Percentiles rank a stretch among this genome's conserved stretches.
Conservation (phyloP, 495 filamentous ascomycete species). For the Filosporella fistucella region DNA sequence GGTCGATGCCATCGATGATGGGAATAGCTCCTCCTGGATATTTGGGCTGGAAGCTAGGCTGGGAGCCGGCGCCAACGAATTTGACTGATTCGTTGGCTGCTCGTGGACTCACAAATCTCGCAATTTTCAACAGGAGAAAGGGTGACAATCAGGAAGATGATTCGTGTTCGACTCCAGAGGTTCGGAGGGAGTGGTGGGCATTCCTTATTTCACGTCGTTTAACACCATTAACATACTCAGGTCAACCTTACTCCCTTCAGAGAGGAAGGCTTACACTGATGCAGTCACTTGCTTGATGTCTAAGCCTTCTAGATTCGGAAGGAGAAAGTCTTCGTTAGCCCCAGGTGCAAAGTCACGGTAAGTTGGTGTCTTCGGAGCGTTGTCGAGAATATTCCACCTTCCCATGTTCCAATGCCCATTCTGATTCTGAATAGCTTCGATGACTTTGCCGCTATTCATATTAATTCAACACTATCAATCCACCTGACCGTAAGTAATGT, state of each 20-base stretch:
- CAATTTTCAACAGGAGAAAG: neutral
- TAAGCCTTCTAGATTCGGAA: conserved; percentile 42
- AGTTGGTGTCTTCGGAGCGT: too few species aligned
- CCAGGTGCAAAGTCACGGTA: conserved; percentile 34
- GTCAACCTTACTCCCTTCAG: conserved; percentile 7
- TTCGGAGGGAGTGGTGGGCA: neutral
- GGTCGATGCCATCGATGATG: too few species aligned
- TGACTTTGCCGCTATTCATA: conserved; percentile 68
- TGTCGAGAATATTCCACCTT: too few species aligned
- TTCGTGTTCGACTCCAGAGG: too few species aligned
- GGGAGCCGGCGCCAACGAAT: too few species aligned
- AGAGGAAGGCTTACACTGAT: conserved; percentile 54
- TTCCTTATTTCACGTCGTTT: neutral
- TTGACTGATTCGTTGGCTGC: neutral
- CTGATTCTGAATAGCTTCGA: conserved; percentile 52
- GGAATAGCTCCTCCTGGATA: too few species aligned
- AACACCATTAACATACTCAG: neutral
- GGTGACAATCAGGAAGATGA: too few species aligned
- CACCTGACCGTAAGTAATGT: conserved; percentile 1
- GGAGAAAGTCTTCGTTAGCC: conserved; percentile 22
- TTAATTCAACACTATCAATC: neutral
- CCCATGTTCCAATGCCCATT: too few species aligned
- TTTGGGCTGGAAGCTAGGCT: too few species aligned
- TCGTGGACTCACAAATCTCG: neutral
- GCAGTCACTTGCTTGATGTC: conserved; percentile 59